Percentiles rank a stretch among this genome's conserved stretches.
phyloP scores from a whole-genome alignment of 2,329 filamentous ascomycete species.

The Fusarium nelsonii region DNA sequence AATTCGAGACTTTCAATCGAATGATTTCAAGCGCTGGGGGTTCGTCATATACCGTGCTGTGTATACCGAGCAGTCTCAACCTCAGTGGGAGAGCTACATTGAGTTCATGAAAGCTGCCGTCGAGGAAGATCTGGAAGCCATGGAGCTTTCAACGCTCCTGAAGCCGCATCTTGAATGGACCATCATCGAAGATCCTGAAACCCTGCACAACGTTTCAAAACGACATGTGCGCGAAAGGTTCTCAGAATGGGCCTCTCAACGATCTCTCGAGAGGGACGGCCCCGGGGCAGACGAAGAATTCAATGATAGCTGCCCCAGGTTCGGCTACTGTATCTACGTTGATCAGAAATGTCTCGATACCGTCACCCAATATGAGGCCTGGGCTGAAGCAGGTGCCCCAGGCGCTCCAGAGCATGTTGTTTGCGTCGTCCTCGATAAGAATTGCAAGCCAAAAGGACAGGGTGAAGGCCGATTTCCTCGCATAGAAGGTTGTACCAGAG shows the following conservation, averaged over 20 bases:
- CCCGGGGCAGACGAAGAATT: neutral
- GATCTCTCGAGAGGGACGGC: constrained; percentile 1
- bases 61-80: constrained; percentile 9
- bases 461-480: neutral
- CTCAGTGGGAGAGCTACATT: constrained; percentile 25
- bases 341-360: constrained; percentile 11
- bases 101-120: constrained; percentile 28
- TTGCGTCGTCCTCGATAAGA: neutral
- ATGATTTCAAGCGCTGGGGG: constrained; percentile 1
- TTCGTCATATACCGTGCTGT: constrained; percentile 18
- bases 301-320: neutral
- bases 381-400: neutral
- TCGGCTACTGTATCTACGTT: constrained; percentile 10
- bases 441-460: neutral
- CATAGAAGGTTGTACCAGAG: neutral
- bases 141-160: neutral
- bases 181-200: constrained; percentile 6
- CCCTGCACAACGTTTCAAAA: constrained; percentile 6
- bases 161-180: constrained; percentile 15
- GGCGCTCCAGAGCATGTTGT: accelerated
- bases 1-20: constrained; percentile 10
- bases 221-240: constrained; percentile 5
- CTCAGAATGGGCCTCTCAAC: neutral
- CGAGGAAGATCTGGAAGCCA: neutral
- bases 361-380: neutral